A percentile compares a stretch with the other conserved stretches of the same genome.
These are phyloP conservation scores for Yamagishiella unicocca DNA, from an alignment of 139 green algal genomes.

Conservation along the genomic window DNA sequence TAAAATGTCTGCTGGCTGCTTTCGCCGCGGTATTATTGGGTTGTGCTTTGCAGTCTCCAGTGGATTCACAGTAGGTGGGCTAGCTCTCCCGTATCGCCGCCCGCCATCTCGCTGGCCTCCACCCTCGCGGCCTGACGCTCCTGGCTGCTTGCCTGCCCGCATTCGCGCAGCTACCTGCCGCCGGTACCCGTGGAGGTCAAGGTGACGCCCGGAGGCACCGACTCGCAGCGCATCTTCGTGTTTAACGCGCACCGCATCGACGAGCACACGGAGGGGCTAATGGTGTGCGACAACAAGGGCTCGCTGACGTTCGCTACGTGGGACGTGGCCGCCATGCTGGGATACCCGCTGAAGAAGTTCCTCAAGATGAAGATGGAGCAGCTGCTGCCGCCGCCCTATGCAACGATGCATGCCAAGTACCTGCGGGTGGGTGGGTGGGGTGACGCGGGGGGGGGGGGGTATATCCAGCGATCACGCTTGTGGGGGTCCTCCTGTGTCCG, in stretches of 20 bases:
- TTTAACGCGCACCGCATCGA: constrained; percentile 42
- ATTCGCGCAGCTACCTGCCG: constrained; percentile 24
- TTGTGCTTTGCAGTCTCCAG: too few relatives aligned
- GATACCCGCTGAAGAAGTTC: constrained; percentile 21
- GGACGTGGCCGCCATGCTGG: constrained; percentile 46
- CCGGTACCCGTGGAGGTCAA: constrained; percentile 24
- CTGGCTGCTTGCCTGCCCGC: too few relatives aligned
- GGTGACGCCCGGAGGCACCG: constrained; percentile 40
- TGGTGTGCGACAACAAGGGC: constrained; percentile 44
- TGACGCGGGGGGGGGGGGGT: not conserved
- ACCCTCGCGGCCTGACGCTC: too few relatives aligned
- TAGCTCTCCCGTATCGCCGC: too few relatives aligned
- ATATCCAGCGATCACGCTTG: not conserved
- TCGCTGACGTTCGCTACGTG: constrained; percentile 32
- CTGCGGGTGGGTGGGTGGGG: constrained; percentile 15
- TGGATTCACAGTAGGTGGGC: too few relatives aligned
- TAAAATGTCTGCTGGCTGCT: too few relatives aligned
- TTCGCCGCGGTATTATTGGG: too few relatives aligned
- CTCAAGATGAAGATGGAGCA: constrained; percentile 36
- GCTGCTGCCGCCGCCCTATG: constrained; percentile 23
- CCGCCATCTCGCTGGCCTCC: too few relatives aligned
- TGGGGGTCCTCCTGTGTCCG: not conserved
- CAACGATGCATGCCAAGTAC: constrained; percentile 8
- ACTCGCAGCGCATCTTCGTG: constrained; percentile 45
- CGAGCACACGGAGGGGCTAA: not conserved